Evolutionary conservation across 331 rosid genomes (phyloP).

Genomic region (Erythrophleum ivorense): DNA sequence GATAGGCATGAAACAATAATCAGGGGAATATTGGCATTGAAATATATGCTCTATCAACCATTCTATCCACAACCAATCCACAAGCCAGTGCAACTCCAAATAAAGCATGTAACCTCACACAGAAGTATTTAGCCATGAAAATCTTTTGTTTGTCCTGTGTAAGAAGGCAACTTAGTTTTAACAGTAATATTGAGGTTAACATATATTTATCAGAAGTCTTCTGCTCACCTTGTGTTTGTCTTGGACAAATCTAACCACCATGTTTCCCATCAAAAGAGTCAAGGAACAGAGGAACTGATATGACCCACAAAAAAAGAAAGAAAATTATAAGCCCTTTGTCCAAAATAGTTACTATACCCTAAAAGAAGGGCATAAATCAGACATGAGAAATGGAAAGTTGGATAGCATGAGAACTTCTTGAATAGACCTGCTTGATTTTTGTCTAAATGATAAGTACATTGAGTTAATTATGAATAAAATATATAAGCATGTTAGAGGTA

Average conservation of each 20-base stretch:
- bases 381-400: slow-evolving; percentile 14
- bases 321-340: neutral
- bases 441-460: too few relatives aligned
- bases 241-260: slow-evolving; percentile 68
- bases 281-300: slow-evolving; percentile 71
- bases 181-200: neutral
- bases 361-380: neutral
- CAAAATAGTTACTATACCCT: too few relatives aligned
- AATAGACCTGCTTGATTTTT: neutral
- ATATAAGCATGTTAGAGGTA: too few relatives aligned
- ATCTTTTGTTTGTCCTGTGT: slow-evolving; percentile 82
- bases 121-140: slow-evolving; percentile 92
- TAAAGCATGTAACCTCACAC: slow-evolving; percentile 80
- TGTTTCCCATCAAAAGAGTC: slow-evolving; percentile 75
- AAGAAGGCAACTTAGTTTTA: slow-evolving; percentile 15
- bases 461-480: neutral
- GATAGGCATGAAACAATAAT: too few relatives aligned
- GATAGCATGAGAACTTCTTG: neutral
- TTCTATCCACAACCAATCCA: slow-evolving; percentile 71
- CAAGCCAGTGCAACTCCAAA: slow-evolving; percentile 84
- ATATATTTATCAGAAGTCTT: slow-evolving; percentile 4
- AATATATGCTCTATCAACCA: slow-evolving; percentile 32
- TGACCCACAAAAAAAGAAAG: slow-evolving; percentile 19
- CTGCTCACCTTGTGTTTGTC: slow-evolving; percentile 70
- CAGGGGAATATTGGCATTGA: slow-evolving; percentile 23